Evolutionary conservation across 805 yeast species (phyloP).

Genomic region (Wickerhamomyces bisporus): DNA sequence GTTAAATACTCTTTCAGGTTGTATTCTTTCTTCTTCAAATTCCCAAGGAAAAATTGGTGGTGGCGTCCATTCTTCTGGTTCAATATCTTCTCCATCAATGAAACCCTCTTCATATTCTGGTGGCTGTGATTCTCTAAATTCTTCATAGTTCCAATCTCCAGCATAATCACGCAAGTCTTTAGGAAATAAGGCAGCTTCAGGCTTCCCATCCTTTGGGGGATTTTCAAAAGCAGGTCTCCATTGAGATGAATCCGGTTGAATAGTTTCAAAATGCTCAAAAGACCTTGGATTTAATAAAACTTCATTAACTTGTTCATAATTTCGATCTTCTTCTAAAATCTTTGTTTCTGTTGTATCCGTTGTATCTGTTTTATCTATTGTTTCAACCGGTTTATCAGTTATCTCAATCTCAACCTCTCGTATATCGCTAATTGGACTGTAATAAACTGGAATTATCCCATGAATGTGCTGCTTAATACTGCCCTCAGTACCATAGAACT

Average conservation of each 20-base stretch:
- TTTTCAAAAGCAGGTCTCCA: conserved; percentile 43
- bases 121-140: not conserved
- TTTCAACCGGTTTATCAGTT: too few relatives aligned
- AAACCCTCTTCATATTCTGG: not conserved
- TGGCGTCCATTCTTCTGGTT: conserved; percentile 8
- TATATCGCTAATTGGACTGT: too few relatives aligned
- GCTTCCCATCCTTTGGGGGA: conserved; percentile 33
- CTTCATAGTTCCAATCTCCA: conserved; percentile 15
- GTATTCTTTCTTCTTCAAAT: conserved; percentile 8
- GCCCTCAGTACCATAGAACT: conserved; percentile 16
- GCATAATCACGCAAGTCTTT: conserved; percentile 11
- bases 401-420: too few relatives aligned
- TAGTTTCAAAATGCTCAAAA: conserved; percentile 16
- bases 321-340: too few relatives aligned
- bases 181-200: conserved; percentile 24
- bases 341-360: too few relatives aligned
- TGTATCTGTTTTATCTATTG: too few relatives aligned
- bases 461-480: conserved; percentile 15
- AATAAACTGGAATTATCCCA: conserved; percentile 22
- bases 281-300: conserved; percentile 20
- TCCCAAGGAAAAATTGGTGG: conserved; percentile 30
- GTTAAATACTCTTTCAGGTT: conserved; percentile 20
- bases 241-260: conserved; percentile 8
- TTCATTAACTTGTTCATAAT: conserved; percentile 3
- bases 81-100: conserved; percentile 4